Conservation (phyloP, 495 filamentous ascomycete genomes). For the Alectoria sarmentosa region DNA sequence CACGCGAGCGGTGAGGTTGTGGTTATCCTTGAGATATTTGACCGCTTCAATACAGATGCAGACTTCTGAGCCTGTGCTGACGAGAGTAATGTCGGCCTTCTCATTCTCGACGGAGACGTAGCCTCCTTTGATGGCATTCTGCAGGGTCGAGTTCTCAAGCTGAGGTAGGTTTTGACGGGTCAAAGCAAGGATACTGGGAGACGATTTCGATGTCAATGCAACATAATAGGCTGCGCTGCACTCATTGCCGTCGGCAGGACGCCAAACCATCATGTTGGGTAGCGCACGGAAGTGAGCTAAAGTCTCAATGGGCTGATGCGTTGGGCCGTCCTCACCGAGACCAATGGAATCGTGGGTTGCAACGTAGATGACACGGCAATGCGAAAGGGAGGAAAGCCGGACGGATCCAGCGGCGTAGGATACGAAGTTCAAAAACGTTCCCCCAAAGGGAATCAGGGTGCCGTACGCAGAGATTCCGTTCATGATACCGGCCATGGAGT, state of each 20-base stretch:
- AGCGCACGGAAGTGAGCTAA: constrained; percentile 98
- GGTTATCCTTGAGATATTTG: constrained; percentile 82
- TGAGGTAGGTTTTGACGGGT: constrained; percentile 99
- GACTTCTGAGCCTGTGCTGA: constrained; percentile 95
- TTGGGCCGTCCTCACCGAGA: constrained; percentile 97
- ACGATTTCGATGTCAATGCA: constrained; percentile 82
- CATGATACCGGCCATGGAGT: constrained; percentile 96
- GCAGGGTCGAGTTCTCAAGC: constrained; percentile 85
- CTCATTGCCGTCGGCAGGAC: constrained; percentile 98
- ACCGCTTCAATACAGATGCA: constrained; percentile 87
- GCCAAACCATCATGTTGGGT: constrained; percentile 99
- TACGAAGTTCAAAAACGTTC: constrained; percentile 99
- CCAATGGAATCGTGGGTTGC: constrained; percentile 99
- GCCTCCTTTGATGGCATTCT: constrained; percentile 84
- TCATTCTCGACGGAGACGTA: constrained; percentile 83
- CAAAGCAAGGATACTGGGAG: constrained; percentile 85
- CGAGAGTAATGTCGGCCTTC: constrained; percentile 78
- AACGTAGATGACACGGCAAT: constrained; percentile 88
- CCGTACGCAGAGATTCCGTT: constrained; percentile 97
- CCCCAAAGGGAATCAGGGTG: constrained; percentile 84
- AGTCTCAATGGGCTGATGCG: constrained; percentile 99
- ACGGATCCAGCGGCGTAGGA: constrained; percentile 96
- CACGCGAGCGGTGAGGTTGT: constrained; percentile 81
- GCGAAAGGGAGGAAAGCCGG: constrained; percentile 86
- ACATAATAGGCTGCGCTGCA: constrained; percentile 96